Evolutionary conservation across 345 rosid species (phyloP), one percentile per base, ranked within the genome.

Genomic region (Trapa bicornis): DNA sequence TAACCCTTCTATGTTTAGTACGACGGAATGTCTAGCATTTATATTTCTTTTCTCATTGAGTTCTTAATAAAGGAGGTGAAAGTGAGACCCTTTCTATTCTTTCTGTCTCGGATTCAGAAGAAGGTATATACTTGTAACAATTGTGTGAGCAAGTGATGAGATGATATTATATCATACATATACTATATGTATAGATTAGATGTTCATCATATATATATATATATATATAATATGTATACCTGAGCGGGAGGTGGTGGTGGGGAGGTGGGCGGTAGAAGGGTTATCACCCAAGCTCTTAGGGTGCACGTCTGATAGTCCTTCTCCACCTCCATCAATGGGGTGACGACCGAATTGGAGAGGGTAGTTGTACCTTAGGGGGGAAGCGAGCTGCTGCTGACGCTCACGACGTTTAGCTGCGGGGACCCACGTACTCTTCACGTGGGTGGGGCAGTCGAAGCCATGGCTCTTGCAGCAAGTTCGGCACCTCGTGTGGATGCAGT

Each of bases 351-450:
- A 50, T 47, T 36, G 71, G 70, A 77, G 0, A 11, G 48, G 48
- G 12, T 4, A 13, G 11, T 45, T 11, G 48, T 45, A 39, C 75
- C 11, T 71, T 76, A 65, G 48, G 66, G 83, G 70, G 75, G 57
- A 70, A 73, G 67, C 32, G 13, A 72, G 74, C 39, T 75, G 79
- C 47, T 76, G 81, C 57, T 84, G 96, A 47, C 89, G 70, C 70
- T 90, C 97, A 2, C 96, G 86, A 81, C 97, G 89, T 67, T 73
- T 88, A 0, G 96, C 73, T 4, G 97, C 96, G 11, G 97, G 89
- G 73, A 90, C 95, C 97, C 97, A 90, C 12, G 97, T 90, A 80
- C 96, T 88, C 68, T 83, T 90, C 14, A 90, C 86, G 78, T 90
- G 97, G 61, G 92, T 90, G 47, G 72, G 74, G 75, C 97, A 88